A percentile compares a stretch with the other conserved stretches of the same genome.
phyloP scores from a whole-genome alignment of 2,329 filamentous ascomycete species.

The Penicillium brasilianum region DNA sequence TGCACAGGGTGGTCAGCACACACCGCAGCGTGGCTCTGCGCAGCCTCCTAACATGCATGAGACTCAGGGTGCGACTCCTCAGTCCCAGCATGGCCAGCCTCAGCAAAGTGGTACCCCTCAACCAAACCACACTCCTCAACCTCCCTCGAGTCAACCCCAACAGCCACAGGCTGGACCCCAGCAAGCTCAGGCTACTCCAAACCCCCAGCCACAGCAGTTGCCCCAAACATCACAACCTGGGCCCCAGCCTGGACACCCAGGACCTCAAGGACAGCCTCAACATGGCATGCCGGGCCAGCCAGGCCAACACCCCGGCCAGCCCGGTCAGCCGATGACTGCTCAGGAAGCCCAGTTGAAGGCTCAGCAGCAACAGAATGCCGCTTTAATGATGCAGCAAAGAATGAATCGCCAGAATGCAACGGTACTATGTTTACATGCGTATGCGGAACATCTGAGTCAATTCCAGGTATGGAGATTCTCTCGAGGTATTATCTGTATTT shows the following conservation, averaged over 20 bases:
- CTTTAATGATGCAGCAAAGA: conserved; percentile 47
- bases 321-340: conserved; percentile 45
- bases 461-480: conserved; percentile 59
- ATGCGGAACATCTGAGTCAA: conserved; percentile 61
- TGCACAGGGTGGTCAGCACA: conserved; percentile 31
- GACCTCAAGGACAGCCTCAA: conserved; percentile 42
- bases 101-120: conserved; percentile 47
- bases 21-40: conserved; percentile 48
- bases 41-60: conserved; percentile 52
- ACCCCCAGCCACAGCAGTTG: conserved; percentile 42
- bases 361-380: conserved; percentile 46
- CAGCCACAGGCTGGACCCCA: conserved; percentile 41
- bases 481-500: not conserved
- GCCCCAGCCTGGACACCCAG: conserved; percentile 35
- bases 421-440: conserved; percentile 60
- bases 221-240: conserved; percentile 44
- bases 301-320: conserved; percentile 42
- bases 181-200: conserved; percentile 44
- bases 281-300: conserved; percentile 39
- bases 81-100: conserved; percentile 50
- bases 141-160: conserved; percentile 42
- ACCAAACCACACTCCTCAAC: conserved; percentile 37
- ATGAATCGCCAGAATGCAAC: conserved; percentile 50
- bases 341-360: conserved; percentile 49
- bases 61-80: conserved; percentile 48